phyloP scores from a whole-genome alignment of 2,329 filamentous ascomycete genomes.

The Botryotinia calthae region DNA sequence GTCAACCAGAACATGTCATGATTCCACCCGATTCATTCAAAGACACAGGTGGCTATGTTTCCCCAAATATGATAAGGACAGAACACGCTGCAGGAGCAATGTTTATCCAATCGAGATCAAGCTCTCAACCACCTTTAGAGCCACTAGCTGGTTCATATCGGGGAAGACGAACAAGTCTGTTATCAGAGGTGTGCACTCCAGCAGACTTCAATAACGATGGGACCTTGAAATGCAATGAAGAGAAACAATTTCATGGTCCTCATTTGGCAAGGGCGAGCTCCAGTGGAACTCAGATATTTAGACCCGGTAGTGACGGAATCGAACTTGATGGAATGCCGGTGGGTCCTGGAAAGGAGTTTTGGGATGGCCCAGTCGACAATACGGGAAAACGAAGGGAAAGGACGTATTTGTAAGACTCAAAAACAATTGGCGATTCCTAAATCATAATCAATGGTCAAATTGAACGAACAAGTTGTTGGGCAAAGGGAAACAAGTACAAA shows the following conservation, averaged over 20 bases:
- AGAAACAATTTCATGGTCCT: not conserved
- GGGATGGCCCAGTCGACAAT: conserved; percentile 24
- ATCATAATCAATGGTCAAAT: conserved; percentile 8
- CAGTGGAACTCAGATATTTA: conserved; percentile 37
- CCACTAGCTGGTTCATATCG: not conserved
- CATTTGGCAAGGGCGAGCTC: conserved; percentile 32
- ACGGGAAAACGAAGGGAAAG: conserved; percentile 29
- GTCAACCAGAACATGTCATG: conserved; percentile 25
- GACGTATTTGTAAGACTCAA: conserved; percentile 32
- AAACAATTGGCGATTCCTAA: not conserved
- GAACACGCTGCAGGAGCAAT: conserved; percentile 6
- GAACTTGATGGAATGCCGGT: conserved; percentile 36
- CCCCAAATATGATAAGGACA: conserved; percentile 14
- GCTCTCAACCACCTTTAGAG: not conserved
- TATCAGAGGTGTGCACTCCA: conserved; percentile 22
- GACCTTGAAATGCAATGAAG: not conserved
- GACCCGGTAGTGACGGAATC: conserved; percentile 31
- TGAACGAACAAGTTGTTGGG: not conserved
- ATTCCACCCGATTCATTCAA: not conserved
- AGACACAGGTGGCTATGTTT: conserved; percentile 12
- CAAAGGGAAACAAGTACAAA: conserved; percentile 4
- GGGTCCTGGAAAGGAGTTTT: conserved; percentile 30
- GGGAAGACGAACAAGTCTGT: not conserved
- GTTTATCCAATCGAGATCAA: conserved; percentile 15
- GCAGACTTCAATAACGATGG: conserved; percentile 7